Base-by-base conservation (phyloP, 495 filamentous ascomycete species). In the Amphirosellinia nigrospora region DNA sequence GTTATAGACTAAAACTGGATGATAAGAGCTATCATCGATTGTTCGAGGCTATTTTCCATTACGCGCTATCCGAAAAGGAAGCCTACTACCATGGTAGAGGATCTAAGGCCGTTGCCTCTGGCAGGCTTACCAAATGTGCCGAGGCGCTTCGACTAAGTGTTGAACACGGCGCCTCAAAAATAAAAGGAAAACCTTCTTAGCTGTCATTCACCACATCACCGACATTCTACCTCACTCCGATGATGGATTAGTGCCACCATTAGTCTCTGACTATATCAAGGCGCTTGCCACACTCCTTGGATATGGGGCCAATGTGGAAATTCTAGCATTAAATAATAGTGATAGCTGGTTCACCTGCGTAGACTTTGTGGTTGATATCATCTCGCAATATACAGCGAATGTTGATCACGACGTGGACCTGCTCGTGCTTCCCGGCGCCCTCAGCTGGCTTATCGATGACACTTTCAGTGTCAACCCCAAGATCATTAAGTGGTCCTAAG, bases 21-120 rank as follows among this genome's bases (percentile, higher is more conserved):
- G 94, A 97, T 76, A 92, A 91, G 72, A 87, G 86, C 21, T 97
- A 91, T 74, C 92, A 96, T 74, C 86, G 86, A 58, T 89, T 98
- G 34, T 94, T 91, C 70, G 94, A 98, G 74, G 87, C 88, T 0
- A 80, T 99, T 19, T 98, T 98, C 74, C 82, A 85, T 45, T 89
- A 88, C 70, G 81, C 89, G 9, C 82, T 89, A 23, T 74, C 82
- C 13, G 94, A 98, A 68, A 91, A 90, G 74, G 83, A 89, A 32
- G 70, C 81, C 28, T 92, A 89, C 73, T 85, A 89, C 61, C 73
- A 73, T 45, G 83, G 83, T 66, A 85, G 87, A 43, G 88, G 85
- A 68, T 86, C 79, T 80, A 58, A 85, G 79, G 61, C 83, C 78
- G 70, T 75, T 78, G 82, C 87, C 48, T 78, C 82, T 34, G 78